These are phyloP conservation scores for Umbellularia californica DNA, from an alignment of 164 flowering plant genomes.

Conservation along the genomic window DNA sequence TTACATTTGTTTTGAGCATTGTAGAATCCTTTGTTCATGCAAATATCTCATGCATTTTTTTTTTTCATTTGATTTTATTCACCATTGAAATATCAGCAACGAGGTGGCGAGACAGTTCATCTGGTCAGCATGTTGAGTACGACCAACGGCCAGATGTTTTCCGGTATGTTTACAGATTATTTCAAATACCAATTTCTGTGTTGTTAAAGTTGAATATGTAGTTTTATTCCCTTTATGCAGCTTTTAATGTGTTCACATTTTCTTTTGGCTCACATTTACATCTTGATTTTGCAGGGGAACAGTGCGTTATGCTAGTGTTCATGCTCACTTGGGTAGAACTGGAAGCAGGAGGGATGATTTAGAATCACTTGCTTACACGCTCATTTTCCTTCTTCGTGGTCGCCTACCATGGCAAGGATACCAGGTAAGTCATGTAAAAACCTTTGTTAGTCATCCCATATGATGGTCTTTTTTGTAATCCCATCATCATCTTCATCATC, in stretches of 20 bases:
- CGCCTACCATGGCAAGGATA: slow-evolving; percentile 98
- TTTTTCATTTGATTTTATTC: neutral
- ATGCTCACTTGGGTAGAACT: slow-evolving; percentile 97
- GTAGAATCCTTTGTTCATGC: neutral
- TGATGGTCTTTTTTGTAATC: neutral
- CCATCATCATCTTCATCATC: too few species aligned
- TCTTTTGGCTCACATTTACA: neutral
- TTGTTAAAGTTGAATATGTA: neutral
- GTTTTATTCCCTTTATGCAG: neutral
- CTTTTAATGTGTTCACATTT: neutral
- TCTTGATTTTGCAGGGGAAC: slow-evolving; percentile 64
- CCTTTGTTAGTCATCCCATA: neutral
- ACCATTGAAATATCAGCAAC: slow-evolving; percentile 48
- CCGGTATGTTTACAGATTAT: slow-evolving; percentile 33
- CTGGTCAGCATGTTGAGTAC: slow-evolving; percentile 80
- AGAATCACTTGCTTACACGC: slow-evolving; percentile 95
- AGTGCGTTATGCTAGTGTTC: slow-evolving; percentile 95
- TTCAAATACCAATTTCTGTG: neutral
- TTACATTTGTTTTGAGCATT: slow-evolving; percentile 6
- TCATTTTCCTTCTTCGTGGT: slow-evolving; percentile 85
- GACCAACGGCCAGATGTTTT: slow-evolving; percentile 97
- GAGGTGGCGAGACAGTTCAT: slow-evolving; percentile 70
- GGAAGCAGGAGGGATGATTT: slow-evolving; percentile 95
- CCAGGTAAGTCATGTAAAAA: slow-evolving; percentile 45
- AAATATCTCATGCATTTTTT: neutral